These are phyloP conservation scores for Sclerotinia borealis DNA, from an alignment of 2,329 filamentous ascomycete species.

Conservation along the genomic window DNA sequence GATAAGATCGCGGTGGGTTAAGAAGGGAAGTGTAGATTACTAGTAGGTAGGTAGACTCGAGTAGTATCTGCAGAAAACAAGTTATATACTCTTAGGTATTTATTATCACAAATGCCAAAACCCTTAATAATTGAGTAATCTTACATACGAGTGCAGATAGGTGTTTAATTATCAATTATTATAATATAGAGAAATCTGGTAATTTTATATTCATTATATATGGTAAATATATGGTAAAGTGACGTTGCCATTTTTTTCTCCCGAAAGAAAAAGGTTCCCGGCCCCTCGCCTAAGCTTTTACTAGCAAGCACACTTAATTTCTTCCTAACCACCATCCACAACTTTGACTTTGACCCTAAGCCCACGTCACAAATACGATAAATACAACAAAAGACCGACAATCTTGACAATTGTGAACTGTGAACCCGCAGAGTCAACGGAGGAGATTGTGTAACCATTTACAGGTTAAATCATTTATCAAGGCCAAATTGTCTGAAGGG, in stretches of 20 bases:
- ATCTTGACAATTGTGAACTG: constrained; percentile 8
- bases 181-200: too few relatives aligned
- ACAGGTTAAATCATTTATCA: not conserved
- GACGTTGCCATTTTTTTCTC: not conserved
- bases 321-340: not conserved
- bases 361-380: constrained; percentile 8
- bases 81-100: too few relatives aligned
- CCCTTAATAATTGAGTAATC: too few relatives aligned
- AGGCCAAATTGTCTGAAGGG: not conserved
- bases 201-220: too few relatives aligned
- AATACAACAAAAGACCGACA: constrained; percentile 7
- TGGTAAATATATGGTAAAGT: too few relatives aligned
- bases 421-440: constrained; percentile 10
- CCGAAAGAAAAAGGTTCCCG: not conserved
- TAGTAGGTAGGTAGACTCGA: too few relatives aligned
- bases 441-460: constrained; percentile 2
- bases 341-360: not conserved
- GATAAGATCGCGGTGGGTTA: too few relatives aligned
- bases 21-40: too few relatives aligned
- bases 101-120: too few relatives aligned
- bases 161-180: too few relatives aligned
- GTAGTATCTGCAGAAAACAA: too few relatives aligned
- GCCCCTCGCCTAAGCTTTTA: constrained; percentile 8
- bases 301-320: constrained; percentile 11
- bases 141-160: too few relatives aligned